phyloP scores from a whole-genome alignment of 768 basidiomycete genomes.

The Podaxis sp. region DNA sequence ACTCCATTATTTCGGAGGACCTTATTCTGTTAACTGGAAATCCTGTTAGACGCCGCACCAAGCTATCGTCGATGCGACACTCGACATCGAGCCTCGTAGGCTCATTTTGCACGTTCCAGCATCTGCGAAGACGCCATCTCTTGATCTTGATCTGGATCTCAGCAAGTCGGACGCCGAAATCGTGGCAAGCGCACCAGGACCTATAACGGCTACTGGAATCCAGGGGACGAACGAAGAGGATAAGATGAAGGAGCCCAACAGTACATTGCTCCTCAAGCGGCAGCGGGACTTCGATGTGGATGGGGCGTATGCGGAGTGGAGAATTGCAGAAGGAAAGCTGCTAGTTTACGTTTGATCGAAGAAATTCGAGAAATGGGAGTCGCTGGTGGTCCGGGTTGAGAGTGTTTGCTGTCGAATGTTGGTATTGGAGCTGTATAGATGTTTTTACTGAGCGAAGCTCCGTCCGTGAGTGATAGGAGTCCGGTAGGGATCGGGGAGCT shows the following conservation, averaged over 20 bases:
- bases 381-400: neutral
- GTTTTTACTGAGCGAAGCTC: neutral
- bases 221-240: conserved; percentile 9
- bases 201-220: neutral
- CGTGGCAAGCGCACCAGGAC: conserved; percentile 14
- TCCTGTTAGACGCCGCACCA: conserved; percentile 37
- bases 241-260: conserved; percentile 25
- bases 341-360: conserved; percentile 34
- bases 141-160: conserved; percentile 55
- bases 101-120: conserved; percentile 49
- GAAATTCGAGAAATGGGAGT: neutral
- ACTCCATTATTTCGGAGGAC: neutral
- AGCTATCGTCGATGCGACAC: conserved; percentile 40
- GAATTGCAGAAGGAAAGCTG: conserved; percentile 46
- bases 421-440: neutral
- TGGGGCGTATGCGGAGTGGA: conserved; percentile 64
- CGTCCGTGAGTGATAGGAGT: neutral
- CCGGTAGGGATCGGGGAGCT: neutral
- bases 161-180: conserved; percentile 53
- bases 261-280: conserved; percentile 47
- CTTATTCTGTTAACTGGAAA: neutral
- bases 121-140: conserved; percentile 15
- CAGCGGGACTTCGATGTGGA: conserved; percentile 59
- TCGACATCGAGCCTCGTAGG: conserved; percentile 65
- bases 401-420: neutral